Evolutionary conservation across 495 filamentous ascomycete genomes (phyloP).

Genomic region (Daldinia concentrica): DNA sequence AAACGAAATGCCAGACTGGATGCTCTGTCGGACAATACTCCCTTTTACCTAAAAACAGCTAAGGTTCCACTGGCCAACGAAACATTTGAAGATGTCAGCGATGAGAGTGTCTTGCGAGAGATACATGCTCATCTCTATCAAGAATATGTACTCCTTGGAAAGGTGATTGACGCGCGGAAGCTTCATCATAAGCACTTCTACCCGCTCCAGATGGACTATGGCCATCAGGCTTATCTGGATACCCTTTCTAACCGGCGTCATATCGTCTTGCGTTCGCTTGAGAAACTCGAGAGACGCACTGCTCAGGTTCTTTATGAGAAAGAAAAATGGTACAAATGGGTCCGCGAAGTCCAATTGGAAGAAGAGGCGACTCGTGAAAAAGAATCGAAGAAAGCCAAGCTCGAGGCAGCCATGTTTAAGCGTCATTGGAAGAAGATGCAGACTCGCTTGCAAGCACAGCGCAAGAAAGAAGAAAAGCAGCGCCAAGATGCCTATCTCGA

Average conservation of each 20-base stretch:
- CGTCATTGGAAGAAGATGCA: slow-evolving; percentile 56
- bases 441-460: slow-evolving; percentile 46
- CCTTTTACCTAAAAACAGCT: slow-evolving; percentile 49
- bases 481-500: slow-evolving; percentile 58
- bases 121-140: slow-evolving; percentile 55
- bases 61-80: slow-evolving; percentile 53
- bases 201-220: slow-evolving; percentile 56
- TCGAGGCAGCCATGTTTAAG: slow-evolving; percentile 60
- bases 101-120: slow-evolving; percentile 51
- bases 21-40: slow-evolving; percentile 45
- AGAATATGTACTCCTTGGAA: slow-evolving; percentile 56
- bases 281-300: slow-evolving; percentile 57
- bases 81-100: slow-evolving; percentile 50
- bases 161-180: slow-evolving; percentile 61
- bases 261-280: slow-evolving; percentile 54
- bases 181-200: slow-evolving; percentile 65
- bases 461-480: slow-evolving; percentile 54
- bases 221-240: slow-evolving; percentile 57
- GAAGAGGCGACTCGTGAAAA: slow-evolving; percentile 59
- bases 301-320: slow-evolving; percentile 58
- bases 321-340: slow-evolving; percentile 62
- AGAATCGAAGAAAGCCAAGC: slow-evolving; percentile 63
- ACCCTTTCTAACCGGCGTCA: slow-evolving; percentile 54
- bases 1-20: slow-evolving; percentile 58
- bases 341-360: slow-evolving; percentile 54